A percentile compares a stretch with the other conserved stretches of the same genome.
phyloP scores from a whole-genome alignment of 305 asterid genomes.

The Fraxinus latifolia region DNA sequence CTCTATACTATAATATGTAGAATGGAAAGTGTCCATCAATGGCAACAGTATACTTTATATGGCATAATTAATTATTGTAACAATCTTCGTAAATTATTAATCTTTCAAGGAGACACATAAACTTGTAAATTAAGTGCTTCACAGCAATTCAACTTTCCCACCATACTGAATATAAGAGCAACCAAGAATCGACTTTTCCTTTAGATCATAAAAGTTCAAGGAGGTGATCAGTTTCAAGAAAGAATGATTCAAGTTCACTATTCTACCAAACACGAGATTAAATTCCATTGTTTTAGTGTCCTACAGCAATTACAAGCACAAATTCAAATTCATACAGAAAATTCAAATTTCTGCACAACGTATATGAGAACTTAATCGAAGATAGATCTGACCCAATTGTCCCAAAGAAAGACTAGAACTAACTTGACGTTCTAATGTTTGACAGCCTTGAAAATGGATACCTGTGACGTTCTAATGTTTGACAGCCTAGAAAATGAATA shows the following conservation, averaged over 20 bases:
- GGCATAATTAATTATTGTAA: not conserved
- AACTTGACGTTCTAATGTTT: not conserved
- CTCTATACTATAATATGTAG: not conserved
- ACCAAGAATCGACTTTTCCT: not conserved
- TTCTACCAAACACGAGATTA: not conserved
- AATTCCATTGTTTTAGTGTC: not conserved
- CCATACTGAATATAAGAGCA: not conserved
- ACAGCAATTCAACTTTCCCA: not conserved
- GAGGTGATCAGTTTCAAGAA: not conserved
- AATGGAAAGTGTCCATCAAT: conserved; percentile 1
- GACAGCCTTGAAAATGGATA: not conserved
- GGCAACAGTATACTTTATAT: not conserved
- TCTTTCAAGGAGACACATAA: not conserved
- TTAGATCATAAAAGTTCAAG: not conserved
- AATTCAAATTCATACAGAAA: not conserved
- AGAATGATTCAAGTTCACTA: not conserved
- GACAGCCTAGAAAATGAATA: not conserved
- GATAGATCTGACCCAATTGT: not conserved
- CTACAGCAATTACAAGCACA: not conserved
- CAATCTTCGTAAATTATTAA: not conserved
- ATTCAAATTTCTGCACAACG: not conserved
- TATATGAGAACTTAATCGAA: not conserved
- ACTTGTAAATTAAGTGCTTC: not conserved
- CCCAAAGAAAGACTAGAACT: not conserved
- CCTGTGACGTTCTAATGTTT: not conserved